Evolutionary conservation across 1,284 basidiomycete species (phyloP).

Genomic region (Coniferiporia sulphurascens): DNA sequence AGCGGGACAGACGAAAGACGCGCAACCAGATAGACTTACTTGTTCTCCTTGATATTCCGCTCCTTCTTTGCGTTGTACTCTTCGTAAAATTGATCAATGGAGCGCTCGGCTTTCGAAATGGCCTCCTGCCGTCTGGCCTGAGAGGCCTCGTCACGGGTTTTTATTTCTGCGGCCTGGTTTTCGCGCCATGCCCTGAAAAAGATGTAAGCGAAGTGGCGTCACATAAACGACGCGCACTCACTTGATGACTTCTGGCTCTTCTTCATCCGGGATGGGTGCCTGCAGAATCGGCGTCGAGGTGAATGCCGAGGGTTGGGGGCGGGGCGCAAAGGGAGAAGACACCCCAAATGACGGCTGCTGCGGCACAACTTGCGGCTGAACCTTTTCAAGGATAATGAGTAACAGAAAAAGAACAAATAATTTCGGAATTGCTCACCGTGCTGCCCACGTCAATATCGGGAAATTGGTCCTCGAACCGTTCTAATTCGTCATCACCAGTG

Average conservation of each 20-base stretch:
- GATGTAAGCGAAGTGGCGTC: constrained; percentile 1
- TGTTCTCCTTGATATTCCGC: constrained; percentile 91
- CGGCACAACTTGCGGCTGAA: constrained; percentile 4
- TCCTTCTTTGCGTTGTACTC: constrained; percentile 92
- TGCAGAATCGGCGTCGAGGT: constrained; percentile 69
- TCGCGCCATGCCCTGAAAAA: constrained; percentile 79
- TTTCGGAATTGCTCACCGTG: constrained; percentile 42
- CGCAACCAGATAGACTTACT: constrained; percentile 47
- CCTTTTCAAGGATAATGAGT: too few species aligned
- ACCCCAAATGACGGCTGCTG: constrained; percentile 44
- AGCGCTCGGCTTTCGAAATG: constrained; percentile 83
- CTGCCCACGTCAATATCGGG: constrained; percentile 68
- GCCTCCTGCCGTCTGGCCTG: constrained; percentile 82
- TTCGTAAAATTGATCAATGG: constrained; percentile 96
- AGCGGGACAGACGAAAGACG: not conserved
- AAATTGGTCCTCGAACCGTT: constrained; percentile 89
- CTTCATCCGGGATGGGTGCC: constrained; percentile 61
- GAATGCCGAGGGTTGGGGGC: constrained; percentile 63
- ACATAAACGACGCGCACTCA: constrained; percentile 30
- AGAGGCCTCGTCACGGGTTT: constrained; percentile 71
- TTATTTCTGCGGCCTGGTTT: constrained; percentile 84
- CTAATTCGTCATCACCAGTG: constrained; percentile 84
- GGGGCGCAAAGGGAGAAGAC: constrained; percentile 60
- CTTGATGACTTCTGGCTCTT: constrained; percentile 89
- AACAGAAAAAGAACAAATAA: not conserved